These are phyloP conservation scores for Colletotrichum lupini DNA, from an alignment of 2,329 filamentous ascomycete species.

Conservation along the genomic window DNA sequence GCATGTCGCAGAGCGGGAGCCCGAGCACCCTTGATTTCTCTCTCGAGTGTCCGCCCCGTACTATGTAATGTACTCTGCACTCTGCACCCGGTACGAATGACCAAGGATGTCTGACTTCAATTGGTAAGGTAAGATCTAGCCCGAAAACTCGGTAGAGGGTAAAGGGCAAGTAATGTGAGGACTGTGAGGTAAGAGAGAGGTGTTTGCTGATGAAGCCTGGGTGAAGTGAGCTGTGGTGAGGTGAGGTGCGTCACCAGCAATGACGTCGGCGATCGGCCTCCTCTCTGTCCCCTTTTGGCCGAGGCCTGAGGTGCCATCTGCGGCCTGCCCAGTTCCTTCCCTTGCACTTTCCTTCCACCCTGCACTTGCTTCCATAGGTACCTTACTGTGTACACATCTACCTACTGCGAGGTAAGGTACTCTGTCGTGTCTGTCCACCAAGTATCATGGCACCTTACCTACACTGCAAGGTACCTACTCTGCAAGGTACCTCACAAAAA, in stretches of 20 bases:
- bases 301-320: neutral
- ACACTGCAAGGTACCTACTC: too few species aligned
- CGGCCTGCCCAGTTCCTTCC: neutral
- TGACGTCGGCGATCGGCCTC: conserved; percentile 30
- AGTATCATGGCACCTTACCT: too few species aligned
- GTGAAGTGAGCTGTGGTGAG: too few species aligned
- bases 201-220: neutral
- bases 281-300: neutral
- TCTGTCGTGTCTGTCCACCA: too few species aligned
- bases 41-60: neutral
- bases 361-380: neutral
- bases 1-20: conserved; percentile 23
- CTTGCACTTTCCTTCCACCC: neutral
- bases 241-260: neutral
- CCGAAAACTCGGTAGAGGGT: too few species aligned
- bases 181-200: neutral
- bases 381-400: too few species aligned
- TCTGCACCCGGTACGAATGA: too few species aligned
- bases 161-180: neutral
- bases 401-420: too few species aligned
- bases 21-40: neutral
- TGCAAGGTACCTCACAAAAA: too few species aligned
- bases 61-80: too few species aligned
- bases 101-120: too few species aligned
- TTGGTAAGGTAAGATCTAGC: too few species aligned